phyloP scores from a whole-genome alignment of 768 basidiomycete species.

The Dioszegia hungarica region DNA sequence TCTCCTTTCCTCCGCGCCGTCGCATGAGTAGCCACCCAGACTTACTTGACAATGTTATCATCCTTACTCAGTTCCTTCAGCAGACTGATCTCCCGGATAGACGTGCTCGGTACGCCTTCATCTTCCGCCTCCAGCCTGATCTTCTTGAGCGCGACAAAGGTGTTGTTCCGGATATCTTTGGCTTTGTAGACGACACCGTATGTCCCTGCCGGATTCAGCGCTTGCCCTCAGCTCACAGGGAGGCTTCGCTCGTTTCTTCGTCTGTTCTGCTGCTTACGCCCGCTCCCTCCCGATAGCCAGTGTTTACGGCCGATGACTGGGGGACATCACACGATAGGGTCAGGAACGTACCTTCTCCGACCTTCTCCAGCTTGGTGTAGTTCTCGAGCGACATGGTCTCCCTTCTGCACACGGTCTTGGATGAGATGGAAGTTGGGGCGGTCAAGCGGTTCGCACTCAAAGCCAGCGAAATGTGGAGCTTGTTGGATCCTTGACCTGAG shows the following conservation, averaged over 20 bases:
- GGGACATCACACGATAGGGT: neutral
- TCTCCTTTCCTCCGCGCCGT: neutral
- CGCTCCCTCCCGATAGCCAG: too few relatives aligned
- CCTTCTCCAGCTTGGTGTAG: conserved; percentile 96
- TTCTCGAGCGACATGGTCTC: conserved; percentile 53
- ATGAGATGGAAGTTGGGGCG: too few relatives aligned
- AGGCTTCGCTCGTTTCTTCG: too few relatives aligned
- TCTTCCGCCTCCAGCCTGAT: conserved; percentile 97
- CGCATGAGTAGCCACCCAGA: too few relatives aligned
- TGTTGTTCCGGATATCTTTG: conserved; percentile 67
- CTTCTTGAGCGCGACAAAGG: conserved; percentile 96
- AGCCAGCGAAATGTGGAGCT: too few relatives aligned
- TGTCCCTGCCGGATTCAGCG: conserved; percentile 60
- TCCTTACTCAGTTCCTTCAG: conserved; percentile 89
- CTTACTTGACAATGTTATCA: conserved; percentile 84
- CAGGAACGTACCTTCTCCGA: conserved; percentile 73
- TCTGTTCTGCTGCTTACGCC: too few relatives aligned
- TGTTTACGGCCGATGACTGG: neutral
- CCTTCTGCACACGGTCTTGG: too few relatives aligned
- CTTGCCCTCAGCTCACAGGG: neutral
- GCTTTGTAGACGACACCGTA: conserved; percentile 99
- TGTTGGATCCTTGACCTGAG: too few relatives aligned
- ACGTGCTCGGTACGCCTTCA: conserved; percentile 96
- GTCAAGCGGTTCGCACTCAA: too few relatives aligned
- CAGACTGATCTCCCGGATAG: conserved; percentile 95